phyloP scores from a whole-genome alignment of 73 alveolate species.

The Effrenium voratum region DNA sequence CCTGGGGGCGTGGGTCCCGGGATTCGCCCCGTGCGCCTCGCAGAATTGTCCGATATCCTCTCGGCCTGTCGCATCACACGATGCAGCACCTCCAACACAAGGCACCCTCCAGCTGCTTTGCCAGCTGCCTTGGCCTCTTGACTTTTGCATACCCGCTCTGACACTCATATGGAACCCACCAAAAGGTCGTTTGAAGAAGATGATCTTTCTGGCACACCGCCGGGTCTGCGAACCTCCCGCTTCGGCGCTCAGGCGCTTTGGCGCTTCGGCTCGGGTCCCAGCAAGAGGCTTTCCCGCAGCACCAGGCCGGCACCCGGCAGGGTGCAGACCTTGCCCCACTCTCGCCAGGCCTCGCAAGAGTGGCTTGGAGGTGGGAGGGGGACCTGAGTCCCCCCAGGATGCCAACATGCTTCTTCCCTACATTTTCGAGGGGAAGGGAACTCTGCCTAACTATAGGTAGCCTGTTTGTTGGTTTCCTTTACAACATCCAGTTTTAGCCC shows the following conservation, averaged over 20 bases:
- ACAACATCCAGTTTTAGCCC: no score
- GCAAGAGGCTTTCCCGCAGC: conserved; percentile 52
- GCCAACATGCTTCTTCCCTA: neutral
- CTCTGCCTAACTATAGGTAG: no score
- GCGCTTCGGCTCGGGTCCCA: conserved; percentile 11
- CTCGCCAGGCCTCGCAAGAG: conserved; percentile 23
- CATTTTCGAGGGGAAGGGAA: no score
- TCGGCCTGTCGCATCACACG: neutral
- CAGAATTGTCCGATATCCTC: neutral
- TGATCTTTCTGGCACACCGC: no score
- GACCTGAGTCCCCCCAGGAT: neutral
- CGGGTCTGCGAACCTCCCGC: no score
- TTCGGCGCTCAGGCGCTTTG: no score
- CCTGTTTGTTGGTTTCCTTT: no score
- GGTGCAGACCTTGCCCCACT: conserved; percentile 25
- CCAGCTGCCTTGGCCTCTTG: neutral
- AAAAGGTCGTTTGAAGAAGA: no score
- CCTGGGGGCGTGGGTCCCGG: neutral
- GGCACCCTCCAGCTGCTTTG: neutral
- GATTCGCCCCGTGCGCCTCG: neutral
- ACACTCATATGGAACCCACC: no score
- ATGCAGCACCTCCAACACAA: neutral
- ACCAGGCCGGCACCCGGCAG: conserved; percentile 58
- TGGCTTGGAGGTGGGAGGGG: neutral
- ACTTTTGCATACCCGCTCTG: no score